A percentile compares a stretch with the other conserved stretches of the same genome.
Evolutionary conservation across 805 yeast species (phyloP).

Genomic region (Hemisphaericaspora nanyangensis): DNA sequence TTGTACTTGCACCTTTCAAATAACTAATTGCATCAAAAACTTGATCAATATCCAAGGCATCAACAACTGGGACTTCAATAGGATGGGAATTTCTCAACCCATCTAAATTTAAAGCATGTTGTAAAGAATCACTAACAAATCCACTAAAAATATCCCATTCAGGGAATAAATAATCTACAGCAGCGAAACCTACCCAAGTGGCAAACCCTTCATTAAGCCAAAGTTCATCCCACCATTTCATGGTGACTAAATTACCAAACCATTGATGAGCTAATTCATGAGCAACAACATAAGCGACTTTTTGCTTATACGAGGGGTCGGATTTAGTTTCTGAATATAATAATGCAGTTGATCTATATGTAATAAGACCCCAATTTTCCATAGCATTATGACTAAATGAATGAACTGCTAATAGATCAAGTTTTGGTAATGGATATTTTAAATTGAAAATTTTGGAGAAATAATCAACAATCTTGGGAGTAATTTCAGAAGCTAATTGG

Average conservation of each 20-base stretch:
- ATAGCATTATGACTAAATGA: slow-evolving; percentile 81
- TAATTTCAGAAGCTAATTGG: slow-evolving; percentile 42
- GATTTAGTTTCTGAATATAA: slow-evolving; percentile 44
- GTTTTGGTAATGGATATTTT: slow-evolving; percentile 72
- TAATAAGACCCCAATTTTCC: slow-evolving; percentile 86
- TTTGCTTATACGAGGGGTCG: slow-evolving; percentile 53
- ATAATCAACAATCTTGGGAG: slow-evolving; percentile 49
- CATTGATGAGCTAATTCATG: slow-evolving; percentile 91
- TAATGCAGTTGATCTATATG: slow-evolving; percentile 57
- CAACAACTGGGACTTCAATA: slow-evolving; percentile 73
- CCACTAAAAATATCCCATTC: slow-evolving; percentile 74
- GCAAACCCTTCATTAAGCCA: slow-evolving; percentile 93
- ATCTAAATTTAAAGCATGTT: slow-evolving; percentile 51
- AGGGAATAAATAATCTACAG: slow-evolving; percentile 67
- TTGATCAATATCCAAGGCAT: slow-evolving; percentile 77
- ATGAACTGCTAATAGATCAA: slow-evolving; percentile 77
- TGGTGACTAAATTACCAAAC: slow-evolving; percentile 86
- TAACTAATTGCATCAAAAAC: slow-evolving; percentile 81
- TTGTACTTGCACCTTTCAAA: slow-evolving; percentile 74
- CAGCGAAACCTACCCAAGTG: slow-evolving; percentile 75
- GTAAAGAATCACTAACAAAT: slow-evolving; percentile 49
- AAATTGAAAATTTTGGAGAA: slow-evolving; percentile 46
- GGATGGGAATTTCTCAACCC: slow-evolving; percentile 69
- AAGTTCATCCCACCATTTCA: slow-evolving; percentile 92
- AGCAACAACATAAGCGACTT: slow-evolving; percentile 77